Base-by-base conservation (phyloP, 2,329 filamentous ascomycete species). In the Fusarium sulawesiense region DNA sequence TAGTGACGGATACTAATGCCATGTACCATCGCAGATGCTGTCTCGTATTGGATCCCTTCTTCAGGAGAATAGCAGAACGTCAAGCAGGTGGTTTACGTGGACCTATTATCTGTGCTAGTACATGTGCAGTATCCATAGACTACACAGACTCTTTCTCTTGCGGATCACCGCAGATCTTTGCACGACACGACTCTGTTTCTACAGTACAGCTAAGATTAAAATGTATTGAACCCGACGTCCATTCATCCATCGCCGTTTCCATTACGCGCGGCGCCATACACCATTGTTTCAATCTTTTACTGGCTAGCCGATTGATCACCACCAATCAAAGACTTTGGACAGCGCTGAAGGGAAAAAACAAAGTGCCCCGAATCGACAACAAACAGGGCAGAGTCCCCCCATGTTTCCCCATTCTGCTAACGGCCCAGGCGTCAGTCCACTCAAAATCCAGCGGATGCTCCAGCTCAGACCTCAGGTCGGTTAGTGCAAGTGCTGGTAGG, bases 341-440 rank as follows among this genome's bases (percentile, higher is more conserved):
- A 30, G 9, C 34, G 37, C 25, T 40, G 51, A 30, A 55, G 45
- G 23, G 37, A 56, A 46, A 67, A 50, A 64, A 57, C 57, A 49
- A 68, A 57, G 47, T 54, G 67, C 46, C 68, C 51, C 51, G 42
- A 71, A 50, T 32, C 45, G 48, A 23, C 58, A 55, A 32, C 63
- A 49, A 68, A 60, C 67, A 68, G 44, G 56, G 48, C 37, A 59
- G 50, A 60, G 34, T 21, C 58, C 68, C 67, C 56, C 68, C 68
- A 50, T 71, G 58, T 68, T 71, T 44, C 58, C 68, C 64, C 60
- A 60, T 65, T 71, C 71, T 47, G 65, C 59, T 23, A 53, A 60
- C 50, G 54, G 56, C 45, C 40, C 29, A 65, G 30, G 41, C 60
- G 46, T 57, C 23, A 53, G 41, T 47, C 53, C 53, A 59, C 47